Evolutionary conservation across 441 rosid genomes (phyloP).

Genomic region (Mallotus japonicus): DNA sequence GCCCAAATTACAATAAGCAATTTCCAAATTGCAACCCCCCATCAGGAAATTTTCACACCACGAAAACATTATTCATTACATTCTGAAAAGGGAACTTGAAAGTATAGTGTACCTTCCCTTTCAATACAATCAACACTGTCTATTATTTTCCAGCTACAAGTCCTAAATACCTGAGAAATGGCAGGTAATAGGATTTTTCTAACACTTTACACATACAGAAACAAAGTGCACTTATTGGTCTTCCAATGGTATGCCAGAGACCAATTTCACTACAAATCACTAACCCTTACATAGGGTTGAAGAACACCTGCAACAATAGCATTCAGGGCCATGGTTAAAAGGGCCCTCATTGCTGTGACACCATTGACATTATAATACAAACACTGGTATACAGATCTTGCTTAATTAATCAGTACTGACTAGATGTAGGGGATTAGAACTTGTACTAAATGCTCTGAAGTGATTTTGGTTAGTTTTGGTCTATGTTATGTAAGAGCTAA

Average conservation of each 20-base stretch:
- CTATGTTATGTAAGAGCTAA: background rate
- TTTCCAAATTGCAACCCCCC: too few species aligned
- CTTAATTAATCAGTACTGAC: background rate
- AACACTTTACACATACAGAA: too few species aligned
- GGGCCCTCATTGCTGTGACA: constrained; percentile 6
- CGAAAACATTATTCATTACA: background rate
- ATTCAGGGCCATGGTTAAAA: constrained; percentile 21
- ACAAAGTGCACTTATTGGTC: too few species aligned
- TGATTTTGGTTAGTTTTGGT: constrained; percentile 2
- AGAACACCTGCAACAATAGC: background rate
- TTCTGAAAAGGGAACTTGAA: background rate
- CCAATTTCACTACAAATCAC: background rate
- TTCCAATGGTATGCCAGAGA: background rate
- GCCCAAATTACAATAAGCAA: too few species aligned
- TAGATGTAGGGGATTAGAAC: background rate
- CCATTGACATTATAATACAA: constrained; percentile 8
- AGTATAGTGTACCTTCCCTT: too few species aligned
- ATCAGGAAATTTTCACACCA: background rate
- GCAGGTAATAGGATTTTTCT: too few species aligned
- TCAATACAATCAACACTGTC: too few species aligned
- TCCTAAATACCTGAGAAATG: background rate
- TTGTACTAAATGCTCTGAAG: background rate
- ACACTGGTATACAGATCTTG: too few species aligned
- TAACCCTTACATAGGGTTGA: background rate
- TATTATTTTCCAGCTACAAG: too few species aligned